Conservation (phyloP, 2,329 filamentous ascomycete genomes). For the Eurotiales sp. region DNA sequence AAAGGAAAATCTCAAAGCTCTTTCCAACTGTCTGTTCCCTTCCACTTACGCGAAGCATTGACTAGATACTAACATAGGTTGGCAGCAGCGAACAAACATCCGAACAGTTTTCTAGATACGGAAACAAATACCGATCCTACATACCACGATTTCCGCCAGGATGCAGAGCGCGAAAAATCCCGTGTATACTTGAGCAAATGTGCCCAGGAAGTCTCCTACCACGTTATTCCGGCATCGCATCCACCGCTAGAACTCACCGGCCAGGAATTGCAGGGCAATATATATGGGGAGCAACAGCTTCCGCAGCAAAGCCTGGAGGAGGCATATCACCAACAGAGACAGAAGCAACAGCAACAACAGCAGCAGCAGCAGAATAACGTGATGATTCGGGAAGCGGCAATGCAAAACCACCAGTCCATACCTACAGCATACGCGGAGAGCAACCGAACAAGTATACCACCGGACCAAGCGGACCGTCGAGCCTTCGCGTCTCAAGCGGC, state of each 20-base stretch:
- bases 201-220: slow-evolving; percentile 65
- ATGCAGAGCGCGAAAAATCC: slow-evolving; percentile 60
- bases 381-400: slow-evolving; percentile 51
- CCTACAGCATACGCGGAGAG: slow-evolving; percentile 45
- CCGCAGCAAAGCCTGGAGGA: slow-evolving; percentile 57
- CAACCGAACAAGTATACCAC: slow-evolving; percentile 40
- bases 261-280: slow-evolving; percentile 40
- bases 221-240: slow-evolving; percentile 62
- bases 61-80: slow-evolving; percentile 12
- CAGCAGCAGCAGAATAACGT: slow-evolving; percentile 32
- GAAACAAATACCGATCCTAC: slow-evolving; percentile 38
- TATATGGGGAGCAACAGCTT: slow-evolving; percentile 49
- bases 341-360: slow-evolving; percentile 45
- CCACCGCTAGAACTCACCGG: slow-evolving; percentile 52
- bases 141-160: slow-evolving; percentile 51
- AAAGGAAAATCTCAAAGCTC: slow-evolving; percentile 41
- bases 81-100: slow-evolving; percentile 43
- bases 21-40: slow-evolving; percentile 33
- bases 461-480: slow-evolving; percentile 31
- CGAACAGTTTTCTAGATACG: slow-evolving; percentile 51
- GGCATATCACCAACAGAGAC: slow-evolving; percentile 55
- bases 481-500: not conserved
- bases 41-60: not conserved
- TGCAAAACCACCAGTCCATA: slow-evolving; percentile 59
- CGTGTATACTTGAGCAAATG: slow-evolving; percentile 62